Evolutionary conservation across 1,284 basidiomycete genomes (phyloP), one percentile per base, ranked within the genome.

Genomic region (Trametes versicolor): DNA sequence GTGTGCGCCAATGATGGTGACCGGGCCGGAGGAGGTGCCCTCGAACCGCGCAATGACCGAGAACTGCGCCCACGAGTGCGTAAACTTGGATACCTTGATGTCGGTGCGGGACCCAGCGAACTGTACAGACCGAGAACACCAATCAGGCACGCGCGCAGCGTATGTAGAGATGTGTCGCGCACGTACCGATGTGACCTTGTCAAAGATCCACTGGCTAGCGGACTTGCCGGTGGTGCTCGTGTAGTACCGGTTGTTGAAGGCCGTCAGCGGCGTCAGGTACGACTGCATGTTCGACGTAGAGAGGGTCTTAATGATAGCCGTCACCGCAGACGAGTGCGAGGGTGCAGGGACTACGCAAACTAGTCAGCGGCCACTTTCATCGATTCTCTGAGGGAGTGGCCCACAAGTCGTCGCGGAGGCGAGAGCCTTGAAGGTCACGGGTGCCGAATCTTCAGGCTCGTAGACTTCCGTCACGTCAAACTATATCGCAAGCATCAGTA

Each of bases 31-130:
- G 56, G 77, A 72, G 27, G 70, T 68, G 27, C 80, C 82, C 34
- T 77, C 75, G 70, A 89, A 83, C 62, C 82, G 82, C n/a, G 80
- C 86, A 65, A 91, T 85, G 73, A 91, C 85, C 12, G 85, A 86
- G 73, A 86, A 85, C 75, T 92, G 90, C 2, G 81, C 82, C 86
- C 87, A 93, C 23, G 83, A 77, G 73, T 92, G 90, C 47, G 79
- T 73, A 76, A 88, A 91, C 65, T 85, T 81, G 32, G 78, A 74
- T 55, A 88, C 83, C 7, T 79, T 82, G 66, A 88, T 81, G 63
- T 82, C 82, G 32, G 78, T 72, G 52, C 81, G 78, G 55, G 73
- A 68, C 29, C 70, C 70, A 15, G 78, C 77, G 68, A 84, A 77
- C 82, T 81, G 59, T n/a, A n/a, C n/a, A n/a, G n/a, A n/a, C n/a